Base-by-base conservation (phyloP, 306 rosid genomes). In the Acacia crassicarpa region DNA sequence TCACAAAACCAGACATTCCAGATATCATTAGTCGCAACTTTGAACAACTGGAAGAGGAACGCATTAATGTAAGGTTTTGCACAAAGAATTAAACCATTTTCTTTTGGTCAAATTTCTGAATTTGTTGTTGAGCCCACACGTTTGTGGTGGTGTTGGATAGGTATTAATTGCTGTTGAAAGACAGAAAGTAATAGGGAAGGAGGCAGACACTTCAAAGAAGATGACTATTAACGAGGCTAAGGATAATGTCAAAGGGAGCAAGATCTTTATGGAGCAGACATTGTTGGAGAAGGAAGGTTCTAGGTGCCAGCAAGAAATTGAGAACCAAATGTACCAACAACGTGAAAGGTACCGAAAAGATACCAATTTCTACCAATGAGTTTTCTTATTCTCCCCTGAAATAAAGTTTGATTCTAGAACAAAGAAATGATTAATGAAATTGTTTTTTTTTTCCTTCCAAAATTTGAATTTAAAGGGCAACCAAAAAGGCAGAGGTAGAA, bases 181-280 rank as follows among this genome's bases (percentile, higher is more conserved):
- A 74, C 99, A 95, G 51, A 93, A 80, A 81, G 95, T 93, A 63
- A 86, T 89, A 35, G 98, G 93, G 93, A 93, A 91, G 87, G 99
- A 92, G 84, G 92, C 97, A 16, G 98, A 93, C 86, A 93, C 99
- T 19, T 48, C 5, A 40, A 95, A 91, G 82, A 95, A 90, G 85
- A 90, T 93, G 95, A 98, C 99, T 66, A 91, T 95, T 49, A 93
- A 98, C 63, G 99, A 95, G 83, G 99, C 99, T 13, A 94, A 95
- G 89, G 93, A 92, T 84, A 92, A 90, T 81, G 95, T 98, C 19
- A 83, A 89, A 51, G 99, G 93, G 27, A 91, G 99, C 83, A 93
- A 81, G 94, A 95, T 93, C 83, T 86, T 95, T 44, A 95, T 95
- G 99, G 99, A 92, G 81, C 99, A 92, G 80, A 93, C 87, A 73